Conservation (phyloP, 106 monocot species). For the Xerophyta viscosa region DNA sequence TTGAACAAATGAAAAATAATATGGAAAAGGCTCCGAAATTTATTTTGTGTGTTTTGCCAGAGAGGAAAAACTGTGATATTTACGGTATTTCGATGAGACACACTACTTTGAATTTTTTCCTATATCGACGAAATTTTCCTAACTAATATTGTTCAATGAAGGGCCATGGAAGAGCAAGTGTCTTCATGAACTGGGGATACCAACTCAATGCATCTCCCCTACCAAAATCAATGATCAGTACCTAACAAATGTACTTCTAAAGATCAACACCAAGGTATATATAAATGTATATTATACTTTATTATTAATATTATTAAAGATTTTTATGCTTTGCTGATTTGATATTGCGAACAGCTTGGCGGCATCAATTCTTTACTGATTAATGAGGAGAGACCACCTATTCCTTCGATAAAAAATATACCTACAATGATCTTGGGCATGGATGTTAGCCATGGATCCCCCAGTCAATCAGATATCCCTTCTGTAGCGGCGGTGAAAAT, state of each 20-base stretch:
- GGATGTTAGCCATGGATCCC: conserved; percentile 47
- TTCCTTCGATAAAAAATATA: conserved; percentile 9
- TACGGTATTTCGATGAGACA: no score
- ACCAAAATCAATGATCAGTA: conserved; percentile 77
- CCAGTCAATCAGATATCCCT: conserved; percentile 57
- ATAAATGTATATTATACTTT: neutral
- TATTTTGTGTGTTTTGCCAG: conserved; percentile 71
- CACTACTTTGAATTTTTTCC: conserved; percentile 15
- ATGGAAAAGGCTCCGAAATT: conserved; percentile 57
- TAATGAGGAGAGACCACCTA: conserved; percentile 30
- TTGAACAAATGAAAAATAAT: conserved; percentile 39
- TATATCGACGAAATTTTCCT: neutral
- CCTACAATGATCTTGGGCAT: conserved; percentile 34
- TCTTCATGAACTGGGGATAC: conserved; percentile 69
- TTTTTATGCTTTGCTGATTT: neutral
- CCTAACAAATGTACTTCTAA: conserved; percentile 69
- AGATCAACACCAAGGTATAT: conserved; percentile 83
- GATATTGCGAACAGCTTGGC: conserved; percentile 55
- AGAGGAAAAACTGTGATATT: conserved; percentile 73
- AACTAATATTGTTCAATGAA: conserved; percentile 2
- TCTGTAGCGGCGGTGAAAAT: conserved; percentile 70
- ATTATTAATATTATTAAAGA: neutral
- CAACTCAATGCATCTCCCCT: conserved; percentile 77
- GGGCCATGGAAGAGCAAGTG: conserved; percentile 93
- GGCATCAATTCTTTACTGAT: conserved; percentile 69